phyloP scores from a whole-genome alignment of 345 rosid species.

The Ceriops decandra region DNA sequence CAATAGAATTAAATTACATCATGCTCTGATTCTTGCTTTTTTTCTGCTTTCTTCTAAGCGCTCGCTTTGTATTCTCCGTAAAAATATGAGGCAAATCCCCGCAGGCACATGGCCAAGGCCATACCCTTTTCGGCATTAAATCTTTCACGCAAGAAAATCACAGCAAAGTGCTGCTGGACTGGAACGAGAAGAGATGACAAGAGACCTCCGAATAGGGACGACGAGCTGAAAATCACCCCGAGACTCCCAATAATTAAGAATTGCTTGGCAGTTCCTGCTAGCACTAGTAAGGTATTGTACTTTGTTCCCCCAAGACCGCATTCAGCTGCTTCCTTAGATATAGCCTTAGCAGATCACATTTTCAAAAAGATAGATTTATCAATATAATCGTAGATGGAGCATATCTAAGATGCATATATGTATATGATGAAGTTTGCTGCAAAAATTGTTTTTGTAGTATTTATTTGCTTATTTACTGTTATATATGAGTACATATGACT shows the following conservation, averaged over 20 bases:
- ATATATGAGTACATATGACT: no score
- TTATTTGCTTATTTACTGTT: no score
- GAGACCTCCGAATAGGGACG: background rate
- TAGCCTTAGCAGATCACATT: background rate
- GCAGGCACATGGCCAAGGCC: background rate
- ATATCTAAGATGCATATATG: no score
- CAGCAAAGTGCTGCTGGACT: background rate
- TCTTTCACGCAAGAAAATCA: background rate
- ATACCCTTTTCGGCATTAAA: background rate
- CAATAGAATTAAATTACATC: background rate
- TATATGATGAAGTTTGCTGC: no score
- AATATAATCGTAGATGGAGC: background rate
- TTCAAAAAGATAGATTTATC: background rate
- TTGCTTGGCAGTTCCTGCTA: background rate
- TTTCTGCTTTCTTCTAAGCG: background rate
- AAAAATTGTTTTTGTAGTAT: no score
- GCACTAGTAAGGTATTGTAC: background rate
- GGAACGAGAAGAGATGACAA: background rate
- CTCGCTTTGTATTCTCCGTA: background rate
- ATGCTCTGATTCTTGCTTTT: background rate
- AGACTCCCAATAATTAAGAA: background rate
- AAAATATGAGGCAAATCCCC: background rate
- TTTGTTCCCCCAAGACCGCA: background rate
- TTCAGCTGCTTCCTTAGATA: background rate
- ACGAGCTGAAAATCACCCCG: background rate